Base-by-base conservation (phyloP, 116 monocot species). In the Dioscorea cayenensis region DNA sequence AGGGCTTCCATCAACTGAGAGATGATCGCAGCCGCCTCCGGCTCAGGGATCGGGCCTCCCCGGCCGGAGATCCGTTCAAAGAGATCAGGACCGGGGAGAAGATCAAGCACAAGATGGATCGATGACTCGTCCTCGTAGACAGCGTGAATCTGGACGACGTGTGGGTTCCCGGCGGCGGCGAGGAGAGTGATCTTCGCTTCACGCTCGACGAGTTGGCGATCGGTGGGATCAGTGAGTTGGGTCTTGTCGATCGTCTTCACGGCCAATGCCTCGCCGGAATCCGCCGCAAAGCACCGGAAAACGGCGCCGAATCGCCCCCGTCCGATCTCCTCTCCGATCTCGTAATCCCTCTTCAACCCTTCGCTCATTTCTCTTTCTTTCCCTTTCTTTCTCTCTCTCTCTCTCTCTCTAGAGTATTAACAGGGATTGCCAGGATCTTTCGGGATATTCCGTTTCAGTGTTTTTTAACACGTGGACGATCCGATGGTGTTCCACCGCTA, bases 231-330 rank as follows among this genome's bases (percentile, higher is more conserved):
- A 66, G 71, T 2, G 29, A 92, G 81, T 71, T 72, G 72, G 14
- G 87, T 48, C 72, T 90, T 92, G 61, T 97, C 88, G 50, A 92
- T 60, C 50, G 88, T 79, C 77, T 97, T 97, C 72, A 97, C 79
- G 28, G 95, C 95, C 67, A 69, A 91, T 62, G 50, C 17, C 20
- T 82, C 89, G 14, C 85, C 95, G 60, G 82, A 71, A 20, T 65
- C 58, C 28, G 37, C 21, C 21, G 86, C 83, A 21, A 49, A 43
- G 81, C 85, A 84, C 36, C 73, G 84, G 77, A 11, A 66, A 21
- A 95, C 95, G 63, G 35, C 52, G 49, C 95, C 95, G 83, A 89
- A 95, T 43, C 89, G 78, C 17, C 92, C 95, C 19, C 89, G 86
- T 17, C 95, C 95, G 89, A 95, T 89, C 82, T 88, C 86, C 23